A percentile compares a stretch with the other conserved stretches of the same genome.
Conservation (phyloP, 208 protist species). For the Crithidia sp. region DNA sequence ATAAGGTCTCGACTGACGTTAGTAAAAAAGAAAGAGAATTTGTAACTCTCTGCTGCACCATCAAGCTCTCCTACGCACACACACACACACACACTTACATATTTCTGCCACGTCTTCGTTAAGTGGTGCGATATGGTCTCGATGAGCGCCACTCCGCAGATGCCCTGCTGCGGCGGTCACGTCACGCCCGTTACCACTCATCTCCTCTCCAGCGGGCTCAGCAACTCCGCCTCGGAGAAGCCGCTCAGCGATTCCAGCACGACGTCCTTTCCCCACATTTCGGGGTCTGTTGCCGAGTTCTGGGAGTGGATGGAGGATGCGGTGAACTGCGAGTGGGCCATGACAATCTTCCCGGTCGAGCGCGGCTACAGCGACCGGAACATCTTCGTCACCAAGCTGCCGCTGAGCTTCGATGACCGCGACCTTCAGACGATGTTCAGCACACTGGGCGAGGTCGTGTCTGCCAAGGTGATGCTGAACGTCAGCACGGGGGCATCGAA, state of each 20-base stretch:
- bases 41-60: background rate
- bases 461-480: conserved; percentile 55
- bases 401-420: conserved; percentile 35
- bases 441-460: conserved; percentile 39
- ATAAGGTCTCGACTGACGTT: too few species aligned
- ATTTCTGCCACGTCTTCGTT: background rate
- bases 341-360: conserved; percentile 19
- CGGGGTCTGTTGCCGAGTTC: conserved; percentile 22
- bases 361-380: conserved; percentile 43
- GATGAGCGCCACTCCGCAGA: background rate
- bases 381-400: conserved; percentile 52
- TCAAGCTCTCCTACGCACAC: background rate
- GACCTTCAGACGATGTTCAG: conserved; percentile 40
- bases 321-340: conserved; percentile 27
- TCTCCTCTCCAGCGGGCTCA: conserved; percentile 1
- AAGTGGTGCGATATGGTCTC: background rate
- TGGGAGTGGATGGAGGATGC: conserved; percentile 22
- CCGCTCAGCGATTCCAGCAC: conserved; percentile 17
- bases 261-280: conserved; percentile 12
- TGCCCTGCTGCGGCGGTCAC: background rate
- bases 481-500: conserved; percentile 52
- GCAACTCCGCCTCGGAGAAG: conserved; percentile 24
- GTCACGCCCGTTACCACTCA: conserved; percentile 7
- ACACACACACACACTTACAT: background rate
- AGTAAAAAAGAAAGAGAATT: background rate